phyloP scores from a whole-genome alignment of 768 basidiomycete genomes.

The Calvatia gigantea region DNA sequence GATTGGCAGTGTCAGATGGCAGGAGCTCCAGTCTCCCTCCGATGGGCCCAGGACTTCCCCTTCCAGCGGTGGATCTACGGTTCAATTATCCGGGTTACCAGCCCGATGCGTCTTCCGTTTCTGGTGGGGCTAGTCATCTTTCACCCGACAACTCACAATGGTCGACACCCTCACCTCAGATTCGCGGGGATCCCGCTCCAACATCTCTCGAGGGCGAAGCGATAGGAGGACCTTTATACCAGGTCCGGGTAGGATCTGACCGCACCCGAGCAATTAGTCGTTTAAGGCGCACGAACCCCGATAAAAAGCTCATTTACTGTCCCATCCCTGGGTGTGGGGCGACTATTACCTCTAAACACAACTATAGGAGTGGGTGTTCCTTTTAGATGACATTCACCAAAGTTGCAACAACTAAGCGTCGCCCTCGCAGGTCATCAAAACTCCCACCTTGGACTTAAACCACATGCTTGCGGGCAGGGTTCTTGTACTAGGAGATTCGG shows the following conservation, averaged over 20 bases:
- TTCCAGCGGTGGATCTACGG: neutral
- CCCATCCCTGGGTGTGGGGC: slow-evolving; percentile 1
- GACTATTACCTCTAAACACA: slow-evolving; percentile 10
- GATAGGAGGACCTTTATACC: neutral
- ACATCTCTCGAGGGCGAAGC: neutral
- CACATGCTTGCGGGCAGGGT: slow-evolving; percentile 7
- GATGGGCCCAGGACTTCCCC: neutral
- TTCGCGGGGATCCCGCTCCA: neutral
- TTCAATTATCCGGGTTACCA: neutral
- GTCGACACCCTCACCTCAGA: neutral
- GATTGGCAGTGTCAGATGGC: neutral
- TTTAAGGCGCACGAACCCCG: slow-evolving; percentile 4
- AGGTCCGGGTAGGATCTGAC: slow-evolving; percentile 6
- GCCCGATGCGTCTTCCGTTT: neutral
- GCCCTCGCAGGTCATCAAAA: neutral
- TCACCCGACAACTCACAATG: neutral
- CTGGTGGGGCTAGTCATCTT: neutral
- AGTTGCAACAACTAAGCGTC: neutral
- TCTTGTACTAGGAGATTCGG: neutral
- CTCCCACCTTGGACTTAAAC: slow-evolving; percentile 5
- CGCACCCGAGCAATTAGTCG: slow-evolving; percentile 8
- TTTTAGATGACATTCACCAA: neutral
- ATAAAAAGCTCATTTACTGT: slow-evolving; percentile 1
- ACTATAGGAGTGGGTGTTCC: slow-evolving; percentile 4
- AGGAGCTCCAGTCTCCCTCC: slow-evolving; percentile 5